These are phyloP conservation scores for Wickerhamomyces pijperi DNA, from an alignment of 805 yeast genomes.

Conservation along the genomic window DNA sequence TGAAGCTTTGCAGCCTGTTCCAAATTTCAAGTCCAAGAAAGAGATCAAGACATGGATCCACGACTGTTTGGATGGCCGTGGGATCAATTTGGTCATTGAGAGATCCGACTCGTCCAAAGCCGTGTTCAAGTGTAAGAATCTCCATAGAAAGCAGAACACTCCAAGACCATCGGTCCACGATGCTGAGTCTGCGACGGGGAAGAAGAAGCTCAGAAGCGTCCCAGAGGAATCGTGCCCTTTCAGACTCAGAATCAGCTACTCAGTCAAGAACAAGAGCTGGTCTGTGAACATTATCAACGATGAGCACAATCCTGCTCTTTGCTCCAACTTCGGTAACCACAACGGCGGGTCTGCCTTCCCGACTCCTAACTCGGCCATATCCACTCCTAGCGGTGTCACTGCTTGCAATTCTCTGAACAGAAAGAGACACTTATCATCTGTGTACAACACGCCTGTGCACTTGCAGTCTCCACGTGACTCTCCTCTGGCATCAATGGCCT, in stretches of 20 bases:
- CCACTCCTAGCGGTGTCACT: not conserved
- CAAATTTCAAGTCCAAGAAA: slow-evolving; percentile 14
- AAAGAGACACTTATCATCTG: slow-evolving; percentile 14
- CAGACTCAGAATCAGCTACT: slow-evolving; percentile 19
- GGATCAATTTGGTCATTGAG: slow-evolving; percentile 20
- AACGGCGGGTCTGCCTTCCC: slow-evolving; percentile 4
- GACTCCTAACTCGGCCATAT: slow-evolving; percentile 5
- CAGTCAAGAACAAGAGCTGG: slow-evolving; percentile 17
- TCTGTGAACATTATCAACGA: slow-evolving; percentile 14
- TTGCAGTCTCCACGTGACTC: slow-evolving; percentile 6
- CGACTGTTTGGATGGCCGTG: slow-evolving; percentile 11
- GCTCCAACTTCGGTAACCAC: slow-evolving; percentile 16
- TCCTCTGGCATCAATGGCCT: slow-evolving; percentile 5
- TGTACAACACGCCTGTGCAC: slow-evolving; percentile 14
- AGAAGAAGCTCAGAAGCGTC: slow-evolving; percentile 12
- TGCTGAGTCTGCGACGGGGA: not conserved
- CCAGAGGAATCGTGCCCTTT: slow-evolving; percentile 19
- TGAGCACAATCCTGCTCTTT: slow-evolving; percentile 15
- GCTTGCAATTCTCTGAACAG: not conserved
- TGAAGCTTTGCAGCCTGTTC: slow-evolving; percentile 17
- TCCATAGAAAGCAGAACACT: slow-evolving; percentile 15
- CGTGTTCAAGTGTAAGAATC: slow-evolving; percentile 22
- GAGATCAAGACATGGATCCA: slow-evolving; percentile 20
- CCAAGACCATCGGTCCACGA: slow-evolving; percentile 5
- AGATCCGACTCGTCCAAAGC: slow-evolving; percentile 22